Evolutionary conservation across 352 stramenopile genomes (phyloP), one percentile per base, ranked within the genome.

Genomic region (Globisporangium canariense): DNA sequence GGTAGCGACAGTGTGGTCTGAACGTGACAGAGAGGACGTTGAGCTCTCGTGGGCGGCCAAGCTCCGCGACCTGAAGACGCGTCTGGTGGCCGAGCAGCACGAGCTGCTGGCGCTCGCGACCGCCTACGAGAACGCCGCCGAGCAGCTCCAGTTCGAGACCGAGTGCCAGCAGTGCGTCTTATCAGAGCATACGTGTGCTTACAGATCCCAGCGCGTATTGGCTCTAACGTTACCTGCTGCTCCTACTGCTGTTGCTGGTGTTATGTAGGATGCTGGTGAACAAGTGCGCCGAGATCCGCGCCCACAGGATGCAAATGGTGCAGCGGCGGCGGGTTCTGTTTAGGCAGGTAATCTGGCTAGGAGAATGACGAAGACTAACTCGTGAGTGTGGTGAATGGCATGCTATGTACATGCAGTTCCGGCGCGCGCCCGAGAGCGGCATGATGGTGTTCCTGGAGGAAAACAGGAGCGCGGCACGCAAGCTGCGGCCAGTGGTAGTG

Each of bases 231-330:
- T n/a, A 52, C 43, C 8, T 50, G 50, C 30, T 57, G 1, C 8
- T 41, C 30, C 46, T 28, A 47, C 41, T 53, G 38, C 9, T 36
- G 7, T 57, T 38, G 45, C 7, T 61, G 25, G 25, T 28, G 28
- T 47, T 68, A 47, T 4, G 13, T 51, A 83, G 74, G 14, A 69
- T 82, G 43, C 64, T 89, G 58, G 64, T 78, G 28, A 56, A 80
- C 7, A 84, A 89, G 56, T 62, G 76, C 6, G 68, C 77, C 9
- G 62, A 75, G 59, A 84, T 86, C 47, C 77, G 79, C 10, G 69
- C 79, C 22, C 74, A 73, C 8, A 63, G 75, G 18, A 74, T 86
- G 68, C 71, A 83, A 14, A 60, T 65, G 63, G 75, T 86, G 50
- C n/a, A 50, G 20, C n/a, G 53, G 20, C 6, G 18, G 50, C 57